These are phyloP conservation scores for Trametes versicolor DNA, from an alignment of 1,284 basidiomycete genomes.

Conservation along the genomic window DNA sequence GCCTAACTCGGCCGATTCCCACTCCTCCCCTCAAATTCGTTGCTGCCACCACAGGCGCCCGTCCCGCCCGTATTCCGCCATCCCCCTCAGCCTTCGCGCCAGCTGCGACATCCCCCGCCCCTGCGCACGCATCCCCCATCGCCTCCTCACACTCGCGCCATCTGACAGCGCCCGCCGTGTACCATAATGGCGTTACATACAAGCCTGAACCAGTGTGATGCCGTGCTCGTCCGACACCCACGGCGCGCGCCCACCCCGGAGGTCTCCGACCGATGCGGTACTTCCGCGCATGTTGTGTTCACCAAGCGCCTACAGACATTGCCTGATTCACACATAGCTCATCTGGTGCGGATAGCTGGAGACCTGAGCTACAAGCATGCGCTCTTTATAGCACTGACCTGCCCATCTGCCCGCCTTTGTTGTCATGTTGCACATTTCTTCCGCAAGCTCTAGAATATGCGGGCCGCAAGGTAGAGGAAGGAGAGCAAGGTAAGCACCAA, in stretches of 20 bases:
- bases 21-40: constrained; percentile 33
- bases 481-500: too few species aligned
- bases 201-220: constrained; percentile 3
- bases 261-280: constrained; percentile 29
- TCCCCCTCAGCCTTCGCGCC: constrained; percentile 11
- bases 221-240: background rate
- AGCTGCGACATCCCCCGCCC: background rate
- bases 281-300: too few species aligned
- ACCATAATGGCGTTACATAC: constrained; percentile 32
- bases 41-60: background rate
- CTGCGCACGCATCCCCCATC: background rate
- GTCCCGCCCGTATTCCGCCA: constrained; percentile 18
- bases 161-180: constrained; percentile 21
- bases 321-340: too few species aligned
- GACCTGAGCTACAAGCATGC: too few species aligned
- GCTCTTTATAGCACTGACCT: too few species aligned
- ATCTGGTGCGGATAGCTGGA: too few species aligned
- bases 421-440: too few species aligned
- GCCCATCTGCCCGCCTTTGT: too few species aligned
- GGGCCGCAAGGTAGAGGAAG: too few species aligned
- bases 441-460: too few species aligned
- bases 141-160: constrained; percentile 18
- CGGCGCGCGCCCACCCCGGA: constrained; percentile 7
- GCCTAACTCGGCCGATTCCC: constrained; percentile 31
- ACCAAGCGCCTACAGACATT: too few species aligned